Conservation (phyloP, 805 yeast genomes). For the Teunomyces panamensis region DNA sequence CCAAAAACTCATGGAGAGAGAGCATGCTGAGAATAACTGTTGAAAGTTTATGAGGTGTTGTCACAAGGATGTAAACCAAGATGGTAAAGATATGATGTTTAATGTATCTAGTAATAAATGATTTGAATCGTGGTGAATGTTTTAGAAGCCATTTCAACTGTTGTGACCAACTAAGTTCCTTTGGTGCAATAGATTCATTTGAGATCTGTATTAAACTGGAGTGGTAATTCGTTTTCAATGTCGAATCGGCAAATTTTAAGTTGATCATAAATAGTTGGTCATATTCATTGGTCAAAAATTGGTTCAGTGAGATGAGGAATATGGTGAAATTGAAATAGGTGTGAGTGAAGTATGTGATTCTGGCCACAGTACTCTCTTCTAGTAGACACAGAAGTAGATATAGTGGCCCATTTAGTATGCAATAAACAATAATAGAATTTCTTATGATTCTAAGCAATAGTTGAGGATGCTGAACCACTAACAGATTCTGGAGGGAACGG, state of each 20-base stretch:
- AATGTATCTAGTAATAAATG: slow-evolving; percentile 16
- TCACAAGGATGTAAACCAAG: slow-evolving; percentile 24
- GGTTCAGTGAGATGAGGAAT: slow-evolving; percentile 15
- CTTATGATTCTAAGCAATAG: neutral
- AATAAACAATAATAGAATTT: slow-evolving; percentile 5
- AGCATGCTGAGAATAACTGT: slow-evolving; percentile 38
- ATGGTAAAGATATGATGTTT: slow-evolving; percentile 23
- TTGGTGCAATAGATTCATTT: slow-evolving; percentile 3
- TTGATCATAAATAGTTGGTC: slow-evolving; percentile 18
- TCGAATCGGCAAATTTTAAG: slow-evolving; percentile 15
- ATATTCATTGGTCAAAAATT: slow-evolving; percentile 13
- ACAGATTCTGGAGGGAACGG: slow-evolving; percentile 45
- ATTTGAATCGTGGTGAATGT: slow-evolving; percentile 17
- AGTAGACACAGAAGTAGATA: neutral
- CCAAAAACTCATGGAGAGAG: slow-evolving; percentile 43
- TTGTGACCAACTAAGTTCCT: slow-evolving; percentile 2
- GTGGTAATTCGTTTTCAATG: slow-evolving; percentile 8
- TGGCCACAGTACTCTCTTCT: neutral
- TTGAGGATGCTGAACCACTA: neutral
- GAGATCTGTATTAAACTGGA: slow-evolving; percentile 5
- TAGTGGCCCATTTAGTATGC: slow-evolving; percentile 8
- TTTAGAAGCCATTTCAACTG: slow-evolving; percentile 7
- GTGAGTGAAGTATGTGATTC: slow-evolving; percentile 11
- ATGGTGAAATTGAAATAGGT: slow-evolving; percentile 17
- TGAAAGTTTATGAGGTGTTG: slow-evolving; percentile 27